Conservation (phyloP, 345 rosid genomes). For the Gossypium stocksii region DNA sequence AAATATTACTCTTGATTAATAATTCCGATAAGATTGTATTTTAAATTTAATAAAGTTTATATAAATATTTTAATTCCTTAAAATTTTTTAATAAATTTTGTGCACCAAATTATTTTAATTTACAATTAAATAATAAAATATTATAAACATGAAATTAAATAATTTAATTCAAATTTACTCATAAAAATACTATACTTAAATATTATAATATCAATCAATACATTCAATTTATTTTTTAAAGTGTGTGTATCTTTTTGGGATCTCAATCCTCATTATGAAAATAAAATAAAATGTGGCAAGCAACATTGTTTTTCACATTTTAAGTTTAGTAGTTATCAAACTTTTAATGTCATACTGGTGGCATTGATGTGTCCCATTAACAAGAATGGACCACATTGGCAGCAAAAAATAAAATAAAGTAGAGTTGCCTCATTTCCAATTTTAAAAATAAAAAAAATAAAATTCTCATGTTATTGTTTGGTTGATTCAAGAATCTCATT, state of each 20-base stretch:
- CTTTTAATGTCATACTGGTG: background rate
- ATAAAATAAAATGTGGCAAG: background rate
- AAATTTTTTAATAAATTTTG: too few relatives aligned
- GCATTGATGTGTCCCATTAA: background rate
- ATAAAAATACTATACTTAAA: background rate
- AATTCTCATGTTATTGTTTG: too few relatives aligned
- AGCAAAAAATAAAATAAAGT: background rate
- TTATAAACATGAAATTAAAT: too few relatives aligned
- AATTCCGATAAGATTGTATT: too few relatives aligned
- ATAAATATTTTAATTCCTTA: too few relatives aligned
- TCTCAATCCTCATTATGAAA: constrained; percentile 4
- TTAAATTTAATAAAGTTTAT: too few relatives aligned
- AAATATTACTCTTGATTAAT: too few relatives aligned
- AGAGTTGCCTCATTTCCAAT: background rate
- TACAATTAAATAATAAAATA: too few relatives aligned
- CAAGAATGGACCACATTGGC: background rate
- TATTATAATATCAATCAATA: background rate
- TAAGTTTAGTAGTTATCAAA: background rate
- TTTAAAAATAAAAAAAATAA: too few relatives aligned
- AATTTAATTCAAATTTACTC: too few relatives aligned
- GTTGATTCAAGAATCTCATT: too few relatives aligned
- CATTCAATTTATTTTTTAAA: background rate
- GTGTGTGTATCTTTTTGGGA: background rate
- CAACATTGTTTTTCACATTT: background rate
- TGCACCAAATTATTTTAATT: too few relatives aligned